Percentiles rank a stretch among this genome's conserved stretches.
phyloP scores from a whole-genome alignment of 306 rosid genomes.

The Lablab purpureus region DNA sequence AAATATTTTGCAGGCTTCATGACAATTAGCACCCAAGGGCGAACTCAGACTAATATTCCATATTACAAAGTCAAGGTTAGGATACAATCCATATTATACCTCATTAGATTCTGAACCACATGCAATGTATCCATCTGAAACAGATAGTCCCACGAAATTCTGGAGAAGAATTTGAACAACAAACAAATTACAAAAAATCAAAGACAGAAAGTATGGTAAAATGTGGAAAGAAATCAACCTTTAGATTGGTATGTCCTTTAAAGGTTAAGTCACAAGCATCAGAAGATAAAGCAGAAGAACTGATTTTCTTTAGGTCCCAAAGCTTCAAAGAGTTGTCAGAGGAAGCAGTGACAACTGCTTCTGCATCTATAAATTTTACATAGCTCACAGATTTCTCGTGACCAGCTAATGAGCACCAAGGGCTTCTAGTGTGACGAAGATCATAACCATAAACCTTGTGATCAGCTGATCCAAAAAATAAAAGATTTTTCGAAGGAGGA shows the following conservation, averaged over 20 bases:
- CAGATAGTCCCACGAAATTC: constrained; percentile 84
- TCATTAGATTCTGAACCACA: constrained; percentile 87
- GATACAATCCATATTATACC: constrained; percentile 49
- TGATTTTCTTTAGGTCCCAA: constrained; percentile 72
- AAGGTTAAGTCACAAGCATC: constrained; percentile 66
- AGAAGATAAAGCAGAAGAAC: constrained; percentile 53
- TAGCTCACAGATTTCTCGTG: constrained; percentile 91
- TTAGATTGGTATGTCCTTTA: constrained; percentile 70
- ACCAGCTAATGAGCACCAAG: constrained; percentile 90
- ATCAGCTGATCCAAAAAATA: constrained; percentile 90
- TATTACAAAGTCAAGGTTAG: neutral
- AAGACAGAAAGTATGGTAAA: neutral
- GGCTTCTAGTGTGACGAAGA: constrained; percentile 75
- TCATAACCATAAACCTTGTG: constrained; percentile 87
- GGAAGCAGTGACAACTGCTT: constrained; percentile 73
- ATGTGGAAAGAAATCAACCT: constrained; percentile 55
- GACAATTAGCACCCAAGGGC: neutral
- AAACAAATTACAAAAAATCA: constrained; percentile 42
- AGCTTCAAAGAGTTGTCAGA: constrained; percentile 81
- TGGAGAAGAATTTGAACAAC: constrained; percentile 44
- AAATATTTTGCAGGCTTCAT: neutral
- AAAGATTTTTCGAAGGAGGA: constrained; percentile 67
- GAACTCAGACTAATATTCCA: neutral
- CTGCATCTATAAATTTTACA: constrained; percentile 84
- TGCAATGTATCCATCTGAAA: constrained; percentile 69